These are phyloP conservation scores for Cronartium ribicola DNA, from an alignment of 1,284 basidiomycete species.

Conservation along the genomic window DNA sequence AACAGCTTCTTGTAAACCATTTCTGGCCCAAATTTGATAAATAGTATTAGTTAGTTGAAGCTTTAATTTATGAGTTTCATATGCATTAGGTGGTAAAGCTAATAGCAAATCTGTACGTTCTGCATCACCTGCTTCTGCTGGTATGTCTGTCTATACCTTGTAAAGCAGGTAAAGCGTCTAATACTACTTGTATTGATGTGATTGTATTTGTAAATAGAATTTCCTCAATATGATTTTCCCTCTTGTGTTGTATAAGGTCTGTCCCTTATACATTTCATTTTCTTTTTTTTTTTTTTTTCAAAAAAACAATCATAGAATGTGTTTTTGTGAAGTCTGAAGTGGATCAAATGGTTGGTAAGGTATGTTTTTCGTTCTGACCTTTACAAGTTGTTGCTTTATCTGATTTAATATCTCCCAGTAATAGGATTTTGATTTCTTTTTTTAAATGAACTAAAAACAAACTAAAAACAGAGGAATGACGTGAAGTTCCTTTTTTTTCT, in stretches of 20 bases:
- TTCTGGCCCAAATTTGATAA: slow-evolving; percentile 18
- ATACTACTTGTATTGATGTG: slow-evolving; percentile 34
- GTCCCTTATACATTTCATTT: slow-evolving; percentile 40
- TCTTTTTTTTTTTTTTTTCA: neutral
- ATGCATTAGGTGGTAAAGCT: slow-evolving; percentile 7
- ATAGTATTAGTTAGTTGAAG: slow-evolving; percentile 15
- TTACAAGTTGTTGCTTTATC: slow-evolving; percentile 86
- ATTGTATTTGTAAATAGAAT: slow-evolving; percentile 26
- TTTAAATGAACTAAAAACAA: neutral
- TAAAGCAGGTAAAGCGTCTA: slow-evolving; percentile 19
- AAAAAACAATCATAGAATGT: neutral
- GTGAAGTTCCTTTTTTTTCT: no score
- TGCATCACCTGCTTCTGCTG: slow-evolving; percentile 17
- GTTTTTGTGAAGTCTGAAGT: neutral
- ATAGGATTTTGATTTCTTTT: slow-evolving; percentile 54
- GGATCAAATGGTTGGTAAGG: neutral
- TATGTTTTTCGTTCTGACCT: slow-evolving; percentile 55
- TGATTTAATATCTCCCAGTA: slow-evolving; percentile 86
- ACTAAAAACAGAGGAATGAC: neutral
- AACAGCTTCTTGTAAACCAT: slow-evolving; percentile 10
- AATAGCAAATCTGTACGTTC: slow-evolving; percentile 17
- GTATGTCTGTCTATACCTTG: slow-evolving; percentile 9
- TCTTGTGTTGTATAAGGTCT: slow-evolving; percentile 24
- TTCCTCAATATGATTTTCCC: slow-evolving; percentile 17
- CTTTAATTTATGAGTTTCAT: slow-evolving; percentile 13